These are phyloP conservation scores for Cyberlindnera xylosilytica DNA, from an alignment of 805 yeast genomes.

Conservation along the genomic window DNA sequence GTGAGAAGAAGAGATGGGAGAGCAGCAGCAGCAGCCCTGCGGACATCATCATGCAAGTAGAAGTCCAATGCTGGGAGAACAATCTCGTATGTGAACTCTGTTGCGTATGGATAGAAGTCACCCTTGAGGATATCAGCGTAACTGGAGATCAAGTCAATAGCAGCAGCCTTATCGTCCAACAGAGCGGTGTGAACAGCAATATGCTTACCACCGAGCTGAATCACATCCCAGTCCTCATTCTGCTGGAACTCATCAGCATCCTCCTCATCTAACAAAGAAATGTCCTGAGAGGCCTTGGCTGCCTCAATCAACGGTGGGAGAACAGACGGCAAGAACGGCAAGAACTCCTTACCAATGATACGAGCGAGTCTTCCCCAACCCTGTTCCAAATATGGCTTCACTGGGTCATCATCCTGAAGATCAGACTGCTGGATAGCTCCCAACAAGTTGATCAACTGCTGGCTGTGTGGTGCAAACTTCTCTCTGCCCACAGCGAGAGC, in stretches of 20 bases:
- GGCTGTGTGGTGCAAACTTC: slow-evolving; percentile 72
- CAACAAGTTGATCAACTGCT: slow-evolving; percentile 68
- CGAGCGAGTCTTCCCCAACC: slow-evolving; percentile 96
- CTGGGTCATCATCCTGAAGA: slow-evolving; percentile 75
- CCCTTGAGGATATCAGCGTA: slow-evolving; percentile 84
- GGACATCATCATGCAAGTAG: slow-evolving; percentile 90
- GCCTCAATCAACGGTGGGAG: slow-evolving; percentile 84
- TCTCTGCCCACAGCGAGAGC: slow-evolving; percentile 95
- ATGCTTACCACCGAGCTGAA: slow-evolving; percentile 86
- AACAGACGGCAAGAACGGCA: slow-evolving; percentile 79
- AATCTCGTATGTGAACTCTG: slow-evolving; percentile 71
- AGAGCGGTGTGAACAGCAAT: slow-evolving; percentile 92
- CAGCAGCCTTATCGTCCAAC: slow-evolving; percentile 91
- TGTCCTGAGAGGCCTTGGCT: slow-evolving; percentile 88
- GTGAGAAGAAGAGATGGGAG: slow-evolving; percentile 74
- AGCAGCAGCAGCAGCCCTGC: slow-evolving; percentile 84
- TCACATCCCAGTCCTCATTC: slow-evolving; percentile 94
- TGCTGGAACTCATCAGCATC: slow-evolving; percentile 80
- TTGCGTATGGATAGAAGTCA: slow-evolving; percentile 79
- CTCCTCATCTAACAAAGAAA: slow-evolving; percentile 82
- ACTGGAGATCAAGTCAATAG: slow-evolving; percentile 80
- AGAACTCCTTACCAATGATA: slow-evolving; percentile 78
- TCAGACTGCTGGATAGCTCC: slow-evolving; percentile 64
- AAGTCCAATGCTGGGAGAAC: slow-evolving; percentile 88
- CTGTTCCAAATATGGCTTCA: slow-evolving; percentile 81